These are phyloP conservation scores for Microsporum canis DNA, from an alignment of 2,329 filamentous ascomycete genomes.

Conservation along the genomic window DNA sequence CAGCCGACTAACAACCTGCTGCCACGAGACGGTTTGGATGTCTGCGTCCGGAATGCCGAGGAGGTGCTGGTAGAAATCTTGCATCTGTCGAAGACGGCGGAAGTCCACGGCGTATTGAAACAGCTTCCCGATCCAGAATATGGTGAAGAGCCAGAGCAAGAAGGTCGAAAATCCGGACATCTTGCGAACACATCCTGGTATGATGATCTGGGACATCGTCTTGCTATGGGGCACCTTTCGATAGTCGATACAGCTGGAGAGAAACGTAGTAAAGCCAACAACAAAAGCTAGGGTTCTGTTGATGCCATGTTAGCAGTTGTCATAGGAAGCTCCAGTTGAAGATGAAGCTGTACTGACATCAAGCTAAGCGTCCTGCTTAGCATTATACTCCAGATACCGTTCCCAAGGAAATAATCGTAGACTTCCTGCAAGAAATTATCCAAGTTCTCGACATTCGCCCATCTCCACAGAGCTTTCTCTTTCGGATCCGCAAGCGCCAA, in stretches of 20 bases:
- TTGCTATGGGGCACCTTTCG: slow-evolving; percentile 56
- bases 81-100: slow-evolving; percentile 61
- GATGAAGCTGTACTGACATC: slow-evolving; percentile 42
- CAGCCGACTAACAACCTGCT: slow-evolving; percentile 73
- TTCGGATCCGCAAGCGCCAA: slow-evolving; percentile 45
- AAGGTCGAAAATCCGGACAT: slow-evolving; percentile 70
- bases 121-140: slow-evolving; percentile 73
- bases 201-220: slow-evolving; percentile 47
- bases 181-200: slow-evolving; percentile 61
- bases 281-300: slow-evolving; percentile 68
- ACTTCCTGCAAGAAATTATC: slow-evolving; percentile 79
- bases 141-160: slow-evolving; percentile 69
- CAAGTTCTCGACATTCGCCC: slow-evolving; percentile 81
- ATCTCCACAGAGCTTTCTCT: slow-evolving; percentile 80
- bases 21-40: slow-evolving; percentile 91
- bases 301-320: too few relatives aligned
- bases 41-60: slow-evolving; percentile 74
- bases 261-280: slow-evolving; percentile 67
- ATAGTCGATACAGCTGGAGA: slow-evolving; percentile 80
- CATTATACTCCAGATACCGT: slow-evolving; percentile 76
- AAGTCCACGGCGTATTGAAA: slow-evolving; percentile 64
- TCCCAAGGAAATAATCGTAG: slow-evolving; percentile 74
- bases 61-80: slow-evolving; percentile 74
- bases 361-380: slow-evolving; percentile 61
- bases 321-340: neutral